Evolutionary conservation across 768 basidiomycete species (phyloP), one percentile per base, ranked within the genome.

Genomic region (Leccinellum albellum): DNA sequence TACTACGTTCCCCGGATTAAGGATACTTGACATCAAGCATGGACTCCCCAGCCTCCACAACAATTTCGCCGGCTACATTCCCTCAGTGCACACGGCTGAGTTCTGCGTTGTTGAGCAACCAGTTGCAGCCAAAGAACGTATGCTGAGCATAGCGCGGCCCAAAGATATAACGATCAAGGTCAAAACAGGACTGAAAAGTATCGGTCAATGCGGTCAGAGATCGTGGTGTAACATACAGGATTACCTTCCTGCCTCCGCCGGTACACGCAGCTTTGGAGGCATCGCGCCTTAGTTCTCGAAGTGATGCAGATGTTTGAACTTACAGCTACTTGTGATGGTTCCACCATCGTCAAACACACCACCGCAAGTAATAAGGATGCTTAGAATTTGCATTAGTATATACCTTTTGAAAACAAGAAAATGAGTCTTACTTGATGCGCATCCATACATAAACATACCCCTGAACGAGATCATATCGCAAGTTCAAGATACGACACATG

Each of bases 61-160:
- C 29, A 8, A 62, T 57, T 35, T 57, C 46, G 15, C 59, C 59
- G 21, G 51, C 50, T n/a, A 23, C 33, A 24, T 2, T 15, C 6
- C 61, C 61, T 29, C 15, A 62, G n/a, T 50, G 37, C 21, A 61
- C 59, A n/a, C 78, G 75, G 45, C 73, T 75, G 21, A 80, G 74
- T 67, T 81, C 77, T n/a, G 74, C 71, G 48, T 76, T 72, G 58
- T 72, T 79, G 28, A 80, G 69, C 10, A 79, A 65, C 76, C 75
- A 31, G 70, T 61, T 9, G 71, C 69, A 21, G 78, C 75, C n/a
- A 79, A 67, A 4, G 78, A 78, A 44, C 72, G 72, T 57, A 78
- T 73, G 60, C 70, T 75, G 44, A 77, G 66, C 72, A 77, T 73
- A 13, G 71, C 65, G 14, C 74, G 69, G 23, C 73, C 73, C 31